These are phyloP conservation scores for Pseudohyphozyma bogoriensis DNA, from an alignment of 768 basidiomycete genomes.

Conservation along the genomic window DNA sequence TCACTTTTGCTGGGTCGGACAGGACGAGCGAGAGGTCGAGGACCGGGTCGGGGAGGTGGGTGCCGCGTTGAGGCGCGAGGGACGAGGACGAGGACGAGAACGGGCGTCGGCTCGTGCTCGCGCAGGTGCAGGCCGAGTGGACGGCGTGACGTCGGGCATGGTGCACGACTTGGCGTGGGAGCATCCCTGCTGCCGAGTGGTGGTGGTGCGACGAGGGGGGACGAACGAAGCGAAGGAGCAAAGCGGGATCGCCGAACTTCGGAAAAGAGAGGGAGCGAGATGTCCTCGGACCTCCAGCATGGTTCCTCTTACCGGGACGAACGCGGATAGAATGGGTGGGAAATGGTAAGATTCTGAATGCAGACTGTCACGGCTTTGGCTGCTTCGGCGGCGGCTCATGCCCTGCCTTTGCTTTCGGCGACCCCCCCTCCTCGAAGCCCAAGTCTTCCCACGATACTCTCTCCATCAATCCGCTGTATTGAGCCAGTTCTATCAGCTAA, in stretches of 20 bases:
- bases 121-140: not conserved
- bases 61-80: not conserved
- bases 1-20: not conserved
- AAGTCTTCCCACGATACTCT: constrained; percentile 39
- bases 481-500: not conserved
- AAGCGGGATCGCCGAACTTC: too few species aligned
- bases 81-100: not conserved
- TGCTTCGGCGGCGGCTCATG: constrained; percentile 12
- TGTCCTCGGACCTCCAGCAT: too few species aligned
- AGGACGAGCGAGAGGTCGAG: constrained; percentile 21
- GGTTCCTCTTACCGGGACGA: too few species aligned
- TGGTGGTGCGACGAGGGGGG: too few species aligned
- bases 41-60: constrained; percentile 14
- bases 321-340: too few species aligned
- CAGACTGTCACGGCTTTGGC: too few species aligned
- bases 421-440: constrained; percentile 30
- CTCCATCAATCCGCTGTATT: constrained; percentile 38
- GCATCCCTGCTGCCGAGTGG: too few species aligned
- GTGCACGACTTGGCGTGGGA: too few species aligned
- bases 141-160: too few species aligned
- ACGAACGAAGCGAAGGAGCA: too few species aligned
- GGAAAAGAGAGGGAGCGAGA: too few species aligned
- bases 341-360: too few species aligned
- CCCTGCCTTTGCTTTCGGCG: constrained; percentile 13
- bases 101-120: not conserved